Evolutionary conservation across 106 monocot genomes (phyloP).

Genomic region (Dendrobium officinale): DNA sequence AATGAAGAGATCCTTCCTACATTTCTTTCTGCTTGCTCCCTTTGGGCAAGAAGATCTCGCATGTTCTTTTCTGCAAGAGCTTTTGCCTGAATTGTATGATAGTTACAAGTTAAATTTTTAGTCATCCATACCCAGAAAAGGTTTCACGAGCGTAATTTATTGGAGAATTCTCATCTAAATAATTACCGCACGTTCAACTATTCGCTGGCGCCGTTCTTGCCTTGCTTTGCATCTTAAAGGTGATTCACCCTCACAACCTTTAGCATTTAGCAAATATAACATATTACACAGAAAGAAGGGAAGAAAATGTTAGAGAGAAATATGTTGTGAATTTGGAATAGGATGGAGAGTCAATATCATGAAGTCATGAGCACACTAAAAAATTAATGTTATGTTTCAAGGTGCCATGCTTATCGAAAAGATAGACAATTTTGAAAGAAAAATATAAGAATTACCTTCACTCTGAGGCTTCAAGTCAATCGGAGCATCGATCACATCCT

Average conservation of each 20-base stretch:
- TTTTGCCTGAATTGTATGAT: slow-evolving; percentile 48
- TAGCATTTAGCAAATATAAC: background rate
- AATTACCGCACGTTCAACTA: slow-evolving; percentile 77
- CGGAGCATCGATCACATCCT: slow-evolving; percentile 30
- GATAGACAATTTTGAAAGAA: background rate
- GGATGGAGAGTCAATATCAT: background rate
- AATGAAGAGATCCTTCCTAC: slow-evolving; percentile 24
- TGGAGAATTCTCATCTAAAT: background rate
- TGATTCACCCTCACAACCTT: slow-evolving; percentile 49
- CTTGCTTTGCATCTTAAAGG: slow-evolving; percentile 79
- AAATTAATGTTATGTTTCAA: background rate
- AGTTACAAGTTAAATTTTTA: background rate
- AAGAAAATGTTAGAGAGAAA: background rate
- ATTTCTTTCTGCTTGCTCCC: slow-evolving; percentile 91
- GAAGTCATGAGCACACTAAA: background rate
- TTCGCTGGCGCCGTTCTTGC: slow-evolving; percentile 76
- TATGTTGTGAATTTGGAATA: background rate
- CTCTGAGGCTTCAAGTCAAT: slow-evolving; percentile 26
- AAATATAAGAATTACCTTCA: slow-evolving; percentile 14
- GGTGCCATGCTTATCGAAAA: background rate
- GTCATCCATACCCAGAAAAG: background rate
- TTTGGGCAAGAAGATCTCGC: slow-evolving; percentile 82
- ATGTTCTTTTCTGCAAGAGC: slow-evolving; percentile 95
- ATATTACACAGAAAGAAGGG: background rate
- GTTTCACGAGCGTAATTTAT: background rate